Conservation (phyloP, 495 filamentous ascomycete genomes). For the Aspergillus incahuasiensis region DNA sequence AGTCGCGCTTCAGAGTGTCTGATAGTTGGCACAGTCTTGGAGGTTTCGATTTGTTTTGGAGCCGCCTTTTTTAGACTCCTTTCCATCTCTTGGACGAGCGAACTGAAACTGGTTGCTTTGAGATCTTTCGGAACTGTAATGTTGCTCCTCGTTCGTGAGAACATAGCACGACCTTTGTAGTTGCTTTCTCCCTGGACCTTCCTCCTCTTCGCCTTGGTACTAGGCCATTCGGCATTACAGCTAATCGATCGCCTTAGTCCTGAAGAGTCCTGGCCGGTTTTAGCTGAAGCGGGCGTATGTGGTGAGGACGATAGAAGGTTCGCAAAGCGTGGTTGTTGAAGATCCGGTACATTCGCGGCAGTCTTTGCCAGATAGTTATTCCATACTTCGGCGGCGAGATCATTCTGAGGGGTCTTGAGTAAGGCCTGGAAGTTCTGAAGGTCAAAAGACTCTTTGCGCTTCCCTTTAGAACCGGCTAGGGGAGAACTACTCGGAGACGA, state of each 20-base stretch:
- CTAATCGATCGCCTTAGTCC: constrained; percentile 64
- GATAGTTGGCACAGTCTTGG: constrained; percentile 55
- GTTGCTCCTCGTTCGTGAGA: constrained; percentile 49
- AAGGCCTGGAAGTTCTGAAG: constrained; percentile 51
- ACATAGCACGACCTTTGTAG: constrained; percentile 34
- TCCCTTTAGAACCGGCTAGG: constrained; percentile 43
- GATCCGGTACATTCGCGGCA: constrained; percentile 33
- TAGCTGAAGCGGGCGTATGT: constrained; percentile 47
- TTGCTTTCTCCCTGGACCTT: constrained; percentile 30
- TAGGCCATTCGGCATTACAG: constrained; percentile 62
- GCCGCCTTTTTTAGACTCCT: constrained; percentile 48
- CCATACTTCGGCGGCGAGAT: constrained; percentile 85
- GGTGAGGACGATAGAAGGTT: constrained; percentile 71
- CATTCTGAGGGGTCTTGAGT: constrained; percentile 70
- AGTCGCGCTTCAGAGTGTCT: constrained; percentile 30
- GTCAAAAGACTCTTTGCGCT: constrained; percentile 40
- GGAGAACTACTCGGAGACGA: constrained; percentile 79
- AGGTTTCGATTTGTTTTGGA: constrained; percentile 29
- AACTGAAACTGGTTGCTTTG: constrained; percentile 56
- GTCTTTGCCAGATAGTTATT: constrained; percentile 62
- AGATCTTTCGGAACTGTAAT: constrained; percentile 44
- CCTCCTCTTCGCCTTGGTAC: constrained; percentile 52
- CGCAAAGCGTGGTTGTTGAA: constrained; percentile 50
- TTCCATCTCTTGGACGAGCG: constrained; percentile 63
- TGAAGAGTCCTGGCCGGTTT: constrained; percentile 42